These are phyloP conservation scores for Isoetes engelmannii DNA, from an alignment of 83 land plant genomes.

Conservation along the genomic window DNA sequence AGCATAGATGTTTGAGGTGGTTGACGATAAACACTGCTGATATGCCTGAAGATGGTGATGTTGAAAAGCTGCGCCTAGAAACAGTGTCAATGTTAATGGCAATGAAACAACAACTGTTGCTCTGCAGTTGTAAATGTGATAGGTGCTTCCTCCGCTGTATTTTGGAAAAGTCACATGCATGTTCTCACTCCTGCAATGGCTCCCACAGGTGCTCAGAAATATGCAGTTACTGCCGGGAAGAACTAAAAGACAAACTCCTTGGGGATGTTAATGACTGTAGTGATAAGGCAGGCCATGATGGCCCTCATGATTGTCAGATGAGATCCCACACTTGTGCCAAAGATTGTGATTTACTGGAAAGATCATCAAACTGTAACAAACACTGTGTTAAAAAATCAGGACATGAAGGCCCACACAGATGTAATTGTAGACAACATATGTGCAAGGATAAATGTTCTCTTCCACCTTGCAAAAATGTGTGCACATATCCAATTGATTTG, in stretches of 20 bases:
- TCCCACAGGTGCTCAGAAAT: conserved; percentile 19
- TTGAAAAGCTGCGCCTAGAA: conserved; percentile 24
- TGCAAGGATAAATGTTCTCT: conserved; percentile 25
- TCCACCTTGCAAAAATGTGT: conserved; percentile 21
- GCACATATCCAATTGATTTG: conserved; percentile 17
- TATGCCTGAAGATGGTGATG: conserved; percentile 21
- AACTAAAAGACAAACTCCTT: too few species aligned
- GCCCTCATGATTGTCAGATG: conserved; percentile 27
- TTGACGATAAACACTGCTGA: conserved; percentile 19
- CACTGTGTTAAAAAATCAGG: conserved; percentile 5
- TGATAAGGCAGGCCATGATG: conserved; percentile 35
- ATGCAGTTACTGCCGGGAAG: conserved; percentile 25
- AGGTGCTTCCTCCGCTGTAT: conserved; percentile 29
- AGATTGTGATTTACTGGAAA: not conserved
- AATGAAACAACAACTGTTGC: conserved; percentile 10
- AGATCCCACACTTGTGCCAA: conserved; percentile 23
- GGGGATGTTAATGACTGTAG: conserved; percentile 9
- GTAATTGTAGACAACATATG: conserved; percentile 29
- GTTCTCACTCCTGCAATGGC: conserved; percentile 29
- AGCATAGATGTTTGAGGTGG: conserved; percentile 16
- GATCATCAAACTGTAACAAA: conserved; percentile 26
- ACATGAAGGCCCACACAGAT: conserved; percentile 31
- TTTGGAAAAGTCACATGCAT: conserved; percentile 20
- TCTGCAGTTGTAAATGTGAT: conserved; percentile 31
- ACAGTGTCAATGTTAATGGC: conserved; percentile 13